These are phyloP conservation scores for Petunia axillaris DNA, from an alignment of 257 asterid species.

Conservation along the genomic window DNA sequence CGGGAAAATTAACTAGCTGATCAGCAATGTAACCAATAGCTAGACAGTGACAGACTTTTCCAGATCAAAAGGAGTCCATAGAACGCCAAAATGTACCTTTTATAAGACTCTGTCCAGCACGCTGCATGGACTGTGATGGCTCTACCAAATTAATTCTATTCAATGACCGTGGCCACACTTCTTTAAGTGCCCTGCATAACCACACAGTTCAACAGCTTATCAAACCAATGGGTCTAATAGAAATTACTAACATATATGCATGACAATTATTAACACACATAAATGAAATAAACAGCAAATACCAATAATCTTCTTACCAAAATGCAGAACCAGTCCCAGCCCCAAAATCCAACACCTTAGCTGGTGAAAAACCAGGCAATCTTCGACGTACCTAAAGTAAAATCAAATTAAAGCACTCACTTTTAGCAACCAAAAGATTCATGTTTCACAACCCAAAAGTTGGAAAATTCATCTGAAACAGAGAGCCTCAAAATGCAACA, in stretches of 20 bases:
- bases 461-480: background rate
- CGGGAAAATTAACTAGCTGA: background rate
- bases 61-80: background rate
- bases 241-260: background rate
- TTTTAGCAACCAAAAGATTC: slow-evolving; percentile 14
- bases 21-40: background rate
- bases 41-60: background rate
- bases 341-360: slow-evolving; percentile 92
- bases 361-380: slow-evolving; percentile 78
- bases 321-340: slow-evolving; percentile 98
- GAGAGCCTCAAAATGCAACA: background rate
- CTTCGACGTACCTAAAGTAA: slow-evolving; percentile 70
- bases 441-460: background rate
- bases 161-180: slow-evolving; percentile 91
- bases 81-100: slow-evolving; percentile 52
- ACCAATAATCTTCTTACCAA: slow-evolving; percentile 62
- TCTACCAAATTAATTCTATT: slow-evolving; percentile 80
- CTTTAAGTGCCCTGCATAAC: slow-evolving; percentile 78
- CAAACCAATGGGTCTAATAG: background rate
- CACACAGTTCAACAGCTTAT: slow-evolving; percentile 21
- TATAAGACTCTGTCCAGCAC: slow-evolving; percentile 81
- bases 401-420: slow-evolving; percentile 26
- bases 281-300: slow-evolving; percentile 6
- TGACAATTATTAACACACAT: slow-evolving; percentile 18
- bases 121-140: slow-evolving; percentile 98